These are phyloP conservation scores for Lizanozyma gosingica DNA, from an alignment of 1,139 yeast genomes.

Conservation along the genomic window DNA sequence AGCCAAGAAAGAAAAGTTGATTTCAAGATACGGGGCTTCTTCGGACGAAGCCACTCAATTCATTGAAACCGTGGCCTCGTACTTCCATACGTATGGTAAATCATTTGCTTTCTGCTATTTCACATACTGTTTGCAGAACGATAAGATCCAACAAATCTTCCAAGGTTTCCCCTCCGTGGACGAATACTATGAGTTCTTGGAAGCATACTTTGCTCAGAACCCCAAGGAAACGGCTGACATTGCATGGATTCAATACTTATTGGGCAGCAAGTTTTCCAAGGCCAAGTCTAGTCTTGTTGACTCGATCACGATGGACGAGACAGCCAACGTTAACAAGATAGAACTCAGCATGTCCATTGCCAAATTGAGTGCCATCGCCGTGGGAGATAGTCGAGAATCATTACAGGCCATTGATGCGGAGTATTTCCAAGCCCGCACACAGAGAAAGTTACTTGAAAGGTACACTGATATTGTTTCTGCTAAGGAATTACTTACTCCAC, in stretches of 20 bases:
- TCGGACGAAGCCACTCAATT: slow-evolving; percentile 8
- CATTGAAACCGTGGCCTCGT: slow-evolving; percentile 8
- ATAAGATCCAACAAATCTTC: slow-evolving; percentile 23
- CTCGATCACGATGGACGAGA: slow-evolving; percentile 13
- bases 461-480: neutral
- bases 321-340: slow-evolving; percentile 15
- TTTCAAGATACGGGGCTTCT: slow-evolving; percentile 10
- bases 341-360: slow-evolving; percentile 34
- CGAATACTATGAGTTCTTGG: slow-evolving; percentile 20
- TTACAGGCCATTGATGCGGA: neutral
- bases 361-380: slow-evolving; percentile 28
- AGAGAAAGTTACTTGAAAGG: neutral
- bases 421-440: neutral
- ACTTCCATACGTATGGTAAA: slow-evolving; percentile 29
- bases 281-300: slow-evolving; percentile 20
- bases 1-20: slow-evolving; percentile 15
- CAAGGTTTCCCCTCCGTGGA: slow-evolving; percentile 17
- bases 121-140: slow-evolving; percentile 21
- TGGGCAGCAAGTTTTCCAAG: slow-evolving; percentile 18
- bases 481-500: neutral
- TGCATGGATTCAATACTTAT: slow-evolving; percentile 32
- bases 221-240: slow-evolving; percentile 21
- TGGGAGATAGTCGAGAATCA: neutral
- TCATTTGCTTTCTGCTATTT: slow-evolving; percentile 31
- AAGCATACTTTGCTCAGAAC: slow-evolving; percentile 22